These are phyloP conservation scores for Escallonia rubra DNA, from an alignment of 129 eudicot genomes.

Conservation along the genomic window DNA sequence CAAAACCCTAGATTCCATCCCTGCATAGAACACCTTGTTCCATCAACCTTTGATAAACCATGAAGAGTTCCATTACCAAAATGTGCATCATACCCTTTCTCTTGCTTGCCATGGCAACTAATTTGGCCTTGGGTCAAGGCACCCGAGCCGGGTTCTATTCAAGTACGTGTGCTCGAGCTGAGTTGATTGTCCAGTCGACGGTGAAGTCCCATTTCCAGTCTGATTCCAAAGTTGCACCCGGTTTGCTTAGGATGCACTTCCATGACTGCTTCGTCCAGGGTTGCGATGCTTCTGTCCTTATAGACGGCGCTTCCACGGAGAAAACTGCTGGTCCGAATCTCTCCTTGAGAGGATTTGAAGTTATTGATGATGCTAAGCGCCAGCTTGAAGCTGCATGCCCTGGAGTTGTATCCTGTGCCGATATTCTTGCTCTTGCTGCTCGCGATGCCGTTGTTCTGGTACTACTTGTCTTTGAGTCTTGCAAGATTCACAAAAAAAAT, in stretches of 20 bases:
- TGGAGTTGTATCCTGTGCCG: conserved; percentile 88
- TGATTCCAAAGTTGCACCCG: conserved; percentile 51
- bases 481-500: too few species aligned
- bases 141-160: conserved; percentile 59
- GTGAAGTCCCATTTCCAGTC: conserved; percentile 37
- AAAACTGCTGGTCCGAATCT: conserved; percentile 49
- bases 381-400: conserved; percentile 65
- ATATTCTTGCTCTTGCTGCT: conserved; percentile 79
- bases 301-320: conserved; percentile 53
- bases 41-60: background rate
- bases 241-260: conserved; percentile 59
- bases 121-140: conserved; percentile 43
- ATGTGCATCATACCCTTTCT: conserved; percentile 2
- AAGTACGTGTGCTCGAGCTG: conserved; percentile 49
- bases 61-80: background rate
- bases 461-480: background rate
- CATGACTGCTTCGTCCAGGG: conserved; percentile 83
- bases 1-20: too few species aligned
- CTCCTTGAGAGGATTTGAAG: conserved; percentile 62
- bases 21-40: too few species aligned
- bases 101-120: conserved; percentile 14
- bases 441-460: conserved; percentile 63
- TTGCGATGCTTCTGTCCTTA: conserved; percentile 74
- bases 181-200: conserved; percentile 39
- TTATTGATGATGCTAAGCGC: conserved; percentile 62